Evolutionary conservation across 78 protist species (phyloP), one percentile per base, ranked within the genome.

Genomic region (Isochrysis galbana): DNA sequence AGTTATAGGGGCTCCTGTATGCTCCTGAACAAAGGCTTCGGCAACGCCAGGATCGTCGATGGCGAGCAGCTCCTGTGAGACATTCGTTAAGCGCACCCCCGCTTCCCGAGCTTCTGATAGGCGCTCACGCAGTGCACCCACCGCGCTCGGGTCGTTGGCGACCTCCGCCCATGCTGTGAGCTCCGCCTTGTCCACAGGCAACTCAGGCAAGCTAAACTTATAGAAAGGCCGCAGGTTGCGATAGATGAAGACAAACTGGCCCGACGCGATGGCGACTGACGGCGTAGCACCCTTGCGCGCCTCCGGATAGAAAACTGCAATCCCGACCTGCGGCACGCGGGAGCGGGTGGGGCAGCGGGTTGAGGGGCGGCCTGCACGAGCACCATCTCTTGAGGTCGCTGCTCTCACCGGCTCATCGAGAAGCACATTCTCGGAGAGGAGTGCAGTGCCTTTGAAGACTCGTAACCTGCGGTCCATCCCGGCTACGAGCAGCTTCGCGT

Each of bases 401-500:
- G 87, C 44, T n/a, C n/a, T n/a, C n/a, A n/a, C n/a, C n/a, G n/a
- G n/a, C n/a, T n/a, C n/a, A 46, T 94, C 96, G n/a, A 95, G 92
- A 32, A 95, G 87, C 17, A 83, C 78, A 51, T 67, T 92, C 72
- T 94, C 96, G 1, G 83, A 51, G 42, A 91, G 74, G 7, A 34
- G 84, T 61, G 21, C 46, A 29, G 82, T 44, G 26, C 90, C 90
- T 10, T 54, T 82, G 90, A 82, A 95, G 34, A 95, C 61, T 34
- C 54, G 23, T 23, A 94, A 91, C 91, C 87, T 83, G 44, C 44
- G 2, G 61, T 39, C 47, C 29, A 29, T 21, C 46, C 86, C 93
- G 34, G 96, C 96, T 2, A 95, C 91, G 11, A 95, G 11, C 7
- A 95, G 93, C 91, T 93, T 95, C 39, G 21, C 47, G 70, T 95